Evolutionary conservation across 352 stramenopile species (phyloP), one percentile per base, ranked within the genome.

Genomic region (Phytophthora agathidicida): DNA sequence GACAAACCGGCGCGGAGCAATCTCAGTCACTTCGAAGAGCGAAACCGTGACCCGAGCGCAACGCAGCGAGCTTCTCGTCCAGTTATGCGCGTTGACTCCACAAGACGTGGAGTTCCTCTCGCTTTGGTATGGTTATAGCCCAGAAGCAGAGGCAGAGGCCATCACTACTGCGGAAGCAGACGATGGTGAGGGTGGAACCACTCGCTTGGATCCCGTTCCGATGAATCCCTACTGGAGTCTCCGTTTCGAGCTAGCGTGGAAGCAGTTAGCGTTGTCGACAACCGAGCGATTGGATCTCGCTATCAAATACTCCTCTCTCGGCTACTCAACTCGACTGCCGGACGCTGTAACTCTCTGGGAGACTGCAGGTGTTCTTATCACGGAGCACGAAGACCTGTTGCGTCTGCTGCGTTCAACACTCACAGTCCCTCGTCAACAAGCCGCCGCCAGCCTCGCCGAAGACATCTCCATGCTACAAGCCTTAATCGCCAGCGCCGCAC

Each of bases 261-360:
- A 82, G 24, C 78, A 86, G n/a, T 60, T 93, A 19, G 55, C 74
- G 27, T 66, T 93, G 49, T 70, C 78, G 1, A 77, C 79, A 9
- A 79, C 80, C 16, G 75, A 87, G 23, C 65, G 83, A 9, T 65
- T 93, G 19, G 80, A 93, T 56, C 41, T 93, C 17, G 79, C 80
- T 3, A 75, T 91, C 73, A 93, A 93, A 70, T 93, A 91, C 65
- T 83, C 78, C 22, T 76, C 80, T 3, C 53, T 88, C 4, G 71
- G 75, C 1, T 71, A 85, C 35, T 79, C 77, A 22, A 68, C 80
- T 11, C 70, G 73, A 1, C 62, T 93, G 1, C 60, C 80, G 0
- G 80, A 93, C 45, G 78, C 79, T 5, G 79, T 93, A 5, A 42
- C 57, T 32, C 68, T 91, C 16, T 93, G 83, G 83, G 83, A 91